These are phyloP conservation scores for Tricholomella constricta DNA, from an alignment of 768 basidiomycete species.

Conservation along the genomic window DNA sequence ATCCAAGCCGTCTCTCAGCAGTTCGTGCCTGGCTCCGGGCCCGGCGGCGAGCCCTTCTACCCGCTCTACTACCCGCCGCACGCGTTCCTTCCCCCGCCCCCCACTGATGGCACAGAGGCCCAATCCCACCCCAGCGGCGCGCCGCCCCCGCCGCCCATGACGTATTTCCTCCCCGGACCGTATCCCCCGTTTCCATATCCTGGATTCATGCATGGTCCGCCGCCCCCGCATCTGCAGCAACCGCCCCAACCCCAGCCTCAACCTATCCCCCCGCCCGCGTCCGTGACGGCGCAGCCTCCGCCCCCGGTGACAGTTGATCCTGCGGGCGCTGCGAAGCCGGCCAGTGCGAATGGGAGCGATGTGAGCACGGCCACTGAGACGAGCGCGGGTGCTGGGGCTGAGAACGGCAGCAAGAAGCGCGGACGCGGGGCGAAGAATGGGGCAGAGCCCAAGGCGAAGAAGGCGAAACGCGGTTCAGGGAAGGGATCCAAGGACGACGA, in stretches of 20 bases:
- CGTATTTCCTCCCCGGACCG: background rate
- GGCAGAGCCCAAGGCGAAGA: slow-evolving; percentile 1
- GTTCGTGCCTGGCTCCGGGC: slow-evolving; percentile 19
- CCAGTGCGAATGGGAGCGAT: background rate
- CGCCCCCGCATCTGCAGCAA: background rate
- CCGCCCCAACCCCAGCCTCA: background rate
- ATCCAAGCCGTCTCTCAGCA: slow-evolving; percentile 35
- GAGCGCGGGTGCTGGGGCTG: background rate
- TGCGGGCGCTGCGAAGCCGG: background rate
- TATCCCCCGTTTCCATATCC: slow-evolving; percentile 1
- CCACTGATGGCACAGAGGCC: slow-evolving; percentile 8
- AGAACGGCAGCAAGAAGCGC: slow-evolving; percentile 1
- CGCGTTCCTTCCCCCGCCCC: slow-evolving; percentile 34
- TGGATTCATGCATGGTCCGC: slow-evolving; percentile 1
- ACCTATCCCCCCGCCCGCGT: background rate
- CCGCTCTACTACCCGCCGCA: slow-evolving; percentile 40
- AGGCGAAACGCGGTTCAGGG: background rate
- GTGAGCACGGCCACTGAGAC: background rate
- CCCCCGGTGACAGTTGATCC: background rate
- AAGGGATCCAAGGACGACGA: background rate
- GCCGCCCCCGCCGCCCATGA: background rate
- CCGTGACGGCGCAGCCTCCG: background rate
- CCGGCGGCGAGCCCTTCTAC: slow-evolving; percentile 40
- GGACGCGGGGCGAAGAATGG: slow-evolving; percentile 1
- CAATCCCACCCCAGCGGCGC: background rate